Conservation (phyloP, 768 basidiomycete genomes). For the Tricholoma terreum region DNA sequence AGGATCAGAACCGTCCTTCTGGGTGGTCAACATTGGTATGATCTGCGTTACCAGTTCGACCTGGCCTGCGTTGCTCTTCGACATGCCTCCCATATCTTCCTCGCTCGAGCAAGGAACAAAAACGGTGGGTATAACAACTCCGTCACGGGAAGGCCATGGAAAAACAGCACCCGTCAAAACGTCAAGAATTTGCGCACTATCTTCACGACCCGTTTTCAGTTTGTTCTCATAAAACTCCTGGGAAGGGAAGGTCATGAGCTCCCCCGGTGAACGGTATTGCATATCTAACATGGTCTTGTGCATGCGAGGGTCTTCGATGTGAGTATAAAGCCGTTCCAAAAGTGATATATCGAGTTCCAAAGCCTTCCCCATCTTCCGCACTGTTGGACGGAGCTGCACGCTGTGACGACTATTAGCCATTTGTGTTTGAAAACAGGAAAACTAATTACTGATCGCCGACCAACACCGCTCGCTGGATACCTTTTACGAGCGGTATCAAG, state of each 20-base stretch:
- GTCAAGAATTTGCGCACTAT: slow-evolving; percentile 33
- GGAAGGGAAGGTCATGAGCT: slow-evolving; percentile 60
- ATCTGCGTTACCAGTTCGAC: slow-evolving; percentile 50
- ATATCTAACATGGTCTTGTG: slow-evolving; percentile 64
- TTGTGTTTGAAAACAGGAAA: neutral
- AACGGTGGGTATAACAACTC: slow-evolving; percentile 44
- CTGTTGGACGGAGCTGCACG: slow-evolving; percentile 66
- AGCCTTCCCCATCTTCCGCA: slow-evolving; percentile 53
- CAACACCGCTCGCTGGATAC: slow-evolving; percentile 51
- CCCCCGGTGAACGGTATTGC: slow-evolving; percentile 62
- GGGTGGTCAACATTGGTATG: slow-evolving; percentile 37
- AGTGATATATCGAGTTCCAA: slow-evolving; percentile 60
- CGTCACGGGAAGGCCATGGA: slow-evolving; percentile 51
- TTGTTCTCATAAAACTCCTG: slow-evolving; percentile 58
- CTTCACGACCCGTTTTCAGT: slow-evolving; percentile 44
- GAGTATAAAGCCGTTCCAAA: slow-evolving; percentile 56
- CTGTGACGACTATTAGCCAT: slow-evolving; percentile 26
- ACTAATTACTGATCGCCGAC: slow-evolving; percentile 67
- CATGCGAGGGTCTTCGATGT: slow-evolving; percentile 32
- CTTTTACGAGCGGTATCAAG: slow-evolving; percentile 67
- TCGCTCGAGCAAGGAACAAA: slow-evolving; percentile 57
- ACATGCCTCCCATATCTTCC: slow-evolving; percentile 56
- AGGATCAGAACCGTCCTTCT: slow-evolving; percentile 9
- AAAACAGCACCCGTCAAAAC: slow-evolving; percentile 42
- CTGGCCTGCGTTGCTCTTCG: slow-evolving; percentile 62